These are phyloP conservation scores for Amesomyces nigricolor DNA, from an alignment of 2,329 filamentous ascomycete species.

Conservation along the genomic window DNA sequence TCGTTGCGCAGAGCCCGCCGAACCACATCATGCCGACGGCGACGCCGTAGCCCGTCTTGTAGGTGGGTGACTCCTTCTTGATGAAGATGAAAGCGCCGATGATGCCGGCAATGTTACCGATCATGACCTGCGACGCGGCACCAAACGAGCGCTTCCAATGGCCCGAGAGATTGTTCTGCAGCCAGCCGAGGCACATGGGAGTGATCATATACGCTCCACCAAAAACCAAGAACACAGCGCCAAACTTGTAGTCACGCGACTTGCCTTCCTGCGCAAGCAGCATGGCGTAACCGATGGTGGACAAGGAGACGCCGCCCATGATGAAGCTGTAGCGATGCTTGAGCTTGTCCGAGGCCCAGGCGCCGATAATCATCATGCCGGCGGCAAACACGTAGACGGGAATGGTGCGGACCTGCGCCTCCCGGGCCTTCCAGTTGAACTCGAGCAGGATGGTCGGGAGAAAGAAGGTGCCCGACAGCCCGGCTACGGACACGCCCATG, in stretches of 20 bases:
- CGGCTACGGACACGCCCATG: conserved; percentile 22
- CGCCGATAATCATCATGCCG: conserved; percentile 29
- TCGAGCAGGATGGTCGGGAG: conserved; percentile 39
- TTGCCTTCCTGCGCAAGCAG: conserved; percentile 30
- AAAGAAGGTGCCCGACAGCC: conserved; percentile 35
- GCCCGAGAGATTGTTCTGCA: conserved; percentile 48
- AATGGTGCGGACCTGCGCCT: conserved; percentile 36
- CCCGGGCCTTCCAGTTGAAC: conserved; percentile 34
- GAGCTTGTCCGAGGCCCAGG: conserved; percentile 32
- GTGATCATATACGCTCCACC: conserved; percentile 32
- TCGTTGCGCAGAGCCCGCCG: conserved; percentile 31
- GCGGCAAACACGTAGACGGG: conserved; percentile 35
- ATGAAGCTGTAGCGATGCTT: conserved; percentile 34
- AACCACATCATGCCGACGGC: conserved; percentile 33
- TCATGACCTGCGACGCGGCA: conserved; percentile 43
- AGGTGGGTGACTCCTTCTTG: conserved; percentile 30
- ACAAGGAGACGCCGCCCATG: conserved; percentile 27
- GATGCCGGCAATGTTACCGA: conserved; percentile 43
- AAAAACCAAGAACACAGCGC: conserved; percentile 34
- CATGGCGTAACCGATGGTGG: conserved; percentile 32
- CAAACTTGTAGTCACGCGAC: conserved; percentile 31
- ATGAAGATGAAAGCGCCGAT: conserved; percentile 35
- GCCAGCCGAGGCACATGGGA: conserved; percentile 41
- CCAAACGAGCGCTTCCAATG: conserved; percentile 48
- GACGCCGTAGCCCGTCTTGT: conserved; percentile 34